A percentile compares a stretch with the other conserved stretches of the same genome.
Evolutionary conservation across 306 rosid genomes (phyloP).

Genomic region (Mucuna pruriens): DNA sequence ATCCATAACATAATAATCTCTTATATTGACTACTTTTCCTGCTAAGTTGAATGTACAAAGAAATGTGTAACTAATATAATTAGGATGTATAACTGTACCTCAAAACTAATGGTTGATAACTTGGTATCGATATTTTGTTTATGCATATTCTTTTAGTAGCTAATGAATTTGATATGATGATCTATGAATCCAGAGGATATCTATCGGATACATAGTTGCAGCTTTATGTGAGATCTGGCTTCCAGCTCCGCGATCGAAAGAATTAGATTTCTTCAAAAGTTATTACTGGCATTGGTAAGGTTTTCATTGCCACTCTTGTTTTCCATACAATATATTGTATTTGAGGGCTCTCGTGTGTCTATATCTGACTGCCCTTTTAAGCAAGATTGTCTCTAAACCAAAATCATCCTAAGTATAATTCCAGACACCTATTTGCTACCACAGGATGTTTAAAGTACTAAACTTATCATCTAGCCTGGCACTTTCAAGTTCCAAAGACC

Average conservation of each 20-base stretch:
- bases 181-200: conserved; percentile 72
- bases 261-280: conserved; percentile 53
- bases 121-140: neutral
- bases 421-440: conserved; percentile 2
- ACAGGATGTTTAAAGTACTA: neutral
- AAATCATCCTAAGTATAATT: conserved; percentile 21
- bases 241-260: conserved; percentile 48
- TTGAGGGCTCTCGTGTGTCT: neutral
- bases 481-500: neutral
- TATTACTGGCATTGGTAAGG: conserved; percentile 70
- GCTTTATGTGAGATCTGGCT: conserved; percentile 92
- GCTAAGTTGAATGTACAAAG: neutral
- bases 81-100: neutral
- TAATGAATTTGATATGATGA: conserved; percentile 19
- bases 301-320: conserved; percentile 17
- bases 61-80: neutral
- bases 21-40: conserved; percentile 4
- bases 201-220: conserved; percentile 76
- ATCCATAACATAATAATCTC: conserved; percentile 26
- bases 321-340: neutral
- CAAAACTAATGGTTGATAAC: neutral
- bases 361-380: neutral
- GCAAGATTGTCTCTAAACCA: neutral
- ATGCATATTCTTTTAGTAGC: neutral
- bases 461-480: neutral